phyloP scores from a whole-genome alignment of 83 land plant species.

The Picea engelmannii region DNA sequence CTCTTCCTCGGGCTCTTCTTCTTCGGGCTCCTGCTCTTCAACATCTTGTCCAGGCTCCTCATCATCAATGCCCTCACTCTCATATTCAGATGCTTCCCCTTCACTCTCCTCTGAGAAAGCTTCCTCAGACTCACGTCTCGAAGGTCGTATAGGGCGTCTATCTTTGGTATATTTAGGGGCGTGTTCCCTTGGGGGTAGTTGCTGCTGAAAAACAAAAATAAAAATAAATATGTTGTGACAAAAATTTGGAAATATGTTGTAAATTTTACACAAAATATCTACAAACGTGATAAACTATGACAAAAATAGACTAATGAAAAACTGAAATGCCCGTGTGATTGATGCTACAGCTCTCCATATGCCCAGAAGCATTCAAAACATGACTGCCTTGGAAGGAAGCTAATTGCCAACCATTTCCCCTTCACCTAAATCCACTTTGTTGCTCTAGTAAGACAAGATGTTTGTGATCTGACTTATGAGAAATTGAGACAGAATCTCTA shows the following conservation, averaged over 20 bases:
- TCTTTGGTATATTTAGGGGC: slow-evolving; percentile 42
- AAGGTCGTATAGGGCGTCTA: slow-evolving; percentile 41
- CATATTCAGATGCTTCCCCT: slow-evolving; percentile 81
- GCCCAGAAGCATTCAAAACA: slow-evolving; percentile 6
- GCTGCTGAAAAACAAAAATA: slow-evolving; percentile 17
- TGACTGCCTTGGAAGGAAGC: not conserved
- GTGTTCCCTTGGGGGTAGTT: slow-evolving; percentile 35
- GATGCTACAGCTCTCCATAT: too few species aligned
- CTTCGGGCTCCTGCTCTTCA: slow-evolving; percentile 63
- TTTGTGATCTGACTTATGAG: not conserved
- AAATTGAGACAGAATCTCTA: not conserved
- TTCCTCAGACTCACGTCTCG: slow-evolving; percentile 54
- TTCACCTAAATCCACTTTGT: not conserved
- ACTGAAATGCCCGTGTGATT: too few species aligned
- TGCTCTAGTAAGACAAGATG: not conserved
- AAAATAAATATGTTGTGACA: not conserved
- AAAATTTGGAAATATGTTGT: not conserved
- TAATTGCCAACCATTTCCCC: not conserved
- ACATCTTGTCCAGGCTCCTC: slow-evolving; percentile 36
- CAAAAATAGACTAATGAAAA: not conserved
- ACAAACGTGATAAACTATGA: not conserved
- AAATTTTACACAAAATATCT: not conserved
- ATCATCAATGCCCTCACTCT: slow-evolving; percentile 76
- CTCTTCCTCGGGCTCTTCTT: slow-evolving; percentile 51
- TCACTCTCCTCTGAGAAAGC: slow-evolving; percentile 65